phyloP scores from a whole-genome alignment of 2,329 filamentous ascomycete genomes.

The Hawksworthiomyces lignivorus region DNA sequence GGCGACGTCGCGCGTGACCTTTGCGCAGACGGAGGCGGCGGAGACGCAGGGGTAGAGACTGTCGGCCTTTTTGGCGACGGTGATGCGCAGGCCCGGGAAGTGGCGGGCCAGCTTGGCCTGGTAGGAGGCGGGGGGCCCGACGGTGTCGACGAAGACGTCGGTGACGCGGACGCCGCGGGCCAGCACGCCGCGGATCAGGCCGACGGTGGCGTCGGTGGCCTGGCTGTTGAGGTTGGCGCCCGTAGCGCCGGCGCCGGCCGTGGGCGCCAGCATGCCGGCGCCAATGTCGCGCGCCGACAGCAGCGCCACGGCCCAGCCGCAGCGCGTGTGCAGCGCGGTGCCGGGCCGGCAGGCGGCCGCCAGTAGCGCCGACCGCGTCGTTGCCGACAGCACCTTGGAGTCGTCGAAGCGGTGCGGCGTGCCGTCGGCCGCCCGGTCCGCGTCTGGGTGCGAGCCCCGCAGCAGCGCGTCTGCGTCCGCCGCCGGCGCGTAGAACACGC shows the following conservation, averaged over 20 bases:
- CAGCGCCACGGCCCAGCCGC: constrained; percentile 76
- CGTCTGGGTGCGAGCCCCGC: constrained; percentile 30
- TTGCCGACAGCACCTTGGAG: constrained; percentile 80
- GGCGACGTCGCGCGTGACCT: constrained; percentile 88
- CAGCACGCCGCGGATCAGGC: constrained; percentile 70
- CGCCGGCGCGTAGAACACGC: constrained; percentile 67
- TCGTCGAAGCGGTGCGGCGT: constrained; percentile 83
- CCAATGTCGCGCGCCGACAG: constrained; percentile 80
- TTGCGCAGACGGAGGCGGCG: constrained; percentile 88
- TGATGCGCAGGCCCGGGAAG: constrained; percentile 70
- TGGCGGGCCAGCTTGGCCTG: constrained; percentile 76
- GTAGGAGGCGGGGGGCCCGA: constrained; percentile 75
- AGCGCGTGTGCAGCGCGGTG: constrained; percentile 41
- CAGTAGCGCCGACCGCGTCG: constrained; percentile 67
- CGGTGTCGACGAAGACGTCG: constrained; percentile 93
- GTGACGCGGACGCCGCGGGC: constrained; percentile 70
- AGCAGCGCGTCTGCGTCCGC: constrained; percentile 65
- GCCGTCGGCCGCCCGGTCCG: constrained; percentile 5
- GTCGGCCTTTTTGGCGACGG: constrained; percentile 86
- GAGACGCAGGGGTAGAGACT: constrained; percentile 87
- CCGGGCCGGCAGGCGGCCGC: constrained; percentile 57
- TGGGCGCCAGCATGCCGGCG: constrained; percentile 64
- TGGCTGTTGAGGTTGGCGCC: constrained; percentile 92
- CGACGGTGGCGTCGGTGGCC: constrained; percentile 84
- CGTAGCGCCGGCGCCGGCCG: too few species aligned